Base-by-base conservation (phyloP, 352 stramenopile genomes). In the Globisporangium cystogenes region DNA sequence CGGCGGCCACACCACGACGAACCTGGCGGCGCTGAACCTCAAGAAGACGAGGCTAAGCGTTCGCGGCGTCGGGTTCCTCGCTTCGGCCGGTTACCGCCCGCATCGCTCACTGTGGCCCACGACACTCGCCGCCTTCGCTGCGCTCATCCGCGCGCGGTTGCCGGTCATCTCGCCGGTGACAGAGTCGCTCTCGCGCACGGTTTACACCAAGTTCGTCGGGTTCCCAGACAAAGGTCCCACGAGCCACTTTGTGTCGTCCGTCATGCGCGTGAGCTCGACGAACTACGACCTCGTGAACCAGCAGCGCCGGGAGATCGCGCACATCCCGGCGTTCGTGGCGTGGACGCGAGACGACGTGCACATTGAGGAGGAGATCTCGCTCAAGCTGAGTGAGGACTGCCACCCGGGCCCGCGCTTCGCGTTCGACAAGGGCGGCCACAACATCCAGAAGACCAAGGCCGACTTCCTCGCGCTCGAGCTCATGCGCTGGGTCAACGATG, bases 281-380 rank as follows among this genome's bases (percentile, higher is more conserved):
- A 60, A 76, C 51, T 83, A 79, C 42, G 41, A 48, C 2, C 31
- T 68, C 46, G 54, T 81, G 21, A 47, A 63, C 18, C 42, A 65
- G 26, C 59, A 74, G 11, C 57, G 59, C 18, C 60, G 59, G 5
- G n/a, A 50, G 39, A 62, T 46, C 16, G 24, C 42, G 5, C 57
- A 67, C 31, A 44, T 78, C 0, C 69, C 74, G 2, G 55, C 71
- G 27, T 68, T 85, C 45, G 46, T 80, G 18, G 59, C 68, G 8
- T 81, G 64, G 61, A 55, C 71, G 10, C 60, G 56, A 35, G 71
- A 92, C 47, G 79, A 92, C 54, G 58, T 54, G 6, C 67, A 88
- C 20, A 85, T 92, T 42, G 69, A 88, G 50, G 64, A 81, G 31
- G 63, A 75, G 18, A 71, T 90, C 40, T 76, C 72, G 15, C 55